phyloP scores from a whole-genome alignment of 805 yeast species.

The Kuraishia cidri region DNA sequence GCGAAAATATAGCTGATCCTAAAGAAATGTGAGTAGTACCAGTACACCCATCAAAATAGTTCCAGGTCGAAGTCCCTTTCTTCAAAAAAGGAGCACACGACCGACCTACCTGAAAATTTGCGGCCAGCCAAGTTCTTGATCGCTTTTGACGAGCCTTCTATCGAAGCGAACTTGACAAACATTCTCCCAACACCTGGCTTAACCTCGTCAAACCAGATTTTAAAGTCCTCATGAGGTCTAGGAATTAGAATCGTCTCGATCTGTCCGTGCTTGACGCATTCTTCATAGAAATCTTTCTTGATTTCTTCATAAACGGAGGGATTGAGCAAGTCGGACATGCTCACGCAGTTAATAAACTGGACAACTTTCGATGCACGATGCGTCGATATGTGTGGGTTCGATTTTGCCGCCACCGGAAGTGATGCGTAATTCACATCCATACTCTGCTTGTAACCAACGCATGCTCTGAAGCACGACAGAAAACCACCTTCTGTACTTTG shows the following conservation, averaged over 20 bases:
- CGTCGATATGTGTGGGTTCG: conserved; percentile 6
- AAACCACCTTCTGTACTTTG: neutral
- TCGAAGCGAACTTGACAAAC: conserved; percentile 52
- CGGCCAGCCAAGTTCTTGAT: conserved; percentile 51
- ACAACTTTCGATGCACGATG: conserved; percentile 35
- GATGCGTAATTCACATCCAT: conserved; percentile 25
- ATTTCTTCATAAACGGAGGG: conserved; percentile 38
- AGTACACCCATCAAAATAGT: conserved; percentile 11
- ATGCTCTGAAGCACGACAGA: conserved; percentile 26
- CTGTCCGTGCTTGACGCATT: conserved; percentile 41
- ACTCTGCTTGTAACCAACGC: conserved; percentile 16
- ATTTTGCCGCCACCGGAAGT: neutral
- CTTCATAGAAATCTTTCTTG: conserved; percentile 38
- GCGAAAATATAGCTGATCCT: too few species aligned
- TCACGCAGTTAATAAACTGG: conserved; percentile 56
- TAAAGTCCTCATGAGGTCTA: conserved; percentile 33
- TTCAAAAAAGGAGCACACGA: conserved; percentile 54
- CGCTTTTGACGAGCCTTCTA: conserved; percentile 46
- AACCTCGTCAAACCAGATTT: conserved; percentile 25
- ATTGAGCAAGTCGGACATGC: conserved; percentile 53
- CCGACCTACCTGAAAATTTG: conserved; percentile 56
- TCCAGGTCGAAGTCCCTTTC: conserved; percentile 46
- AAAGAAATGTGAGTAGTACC: conserved; percentile 3
- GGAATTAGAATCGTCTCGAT: conserved; percentile 54
- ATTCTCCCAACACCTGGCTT: conserved; percentile 57